Conservation (phyloP, 2,329 filamentous ascomycete species). For the Alternaria alternata region DNA sequence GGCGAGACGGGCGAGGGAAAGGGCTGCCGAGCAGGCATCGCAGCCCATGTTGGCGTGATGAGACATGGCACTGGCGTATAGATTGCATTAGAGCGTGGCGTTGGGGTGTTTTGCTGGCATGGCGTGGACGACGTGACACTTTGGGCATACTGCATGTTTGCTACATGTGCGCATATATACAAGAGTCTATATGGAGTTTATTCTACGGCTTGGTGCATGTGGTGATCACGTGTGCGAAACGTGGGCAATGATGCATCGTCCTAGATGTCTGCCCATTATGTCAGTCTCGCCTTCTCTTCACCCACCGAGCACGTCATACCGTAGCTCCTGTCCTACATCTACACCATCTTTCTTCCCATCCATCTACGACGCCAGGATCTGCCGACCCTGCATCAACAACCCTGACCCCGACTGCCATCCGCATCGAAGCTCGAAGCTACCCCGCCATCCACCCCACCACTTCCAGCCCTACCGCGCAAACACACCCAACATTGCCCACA, state of each 20-base stretch:
- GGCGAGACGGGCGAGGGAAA: slow-evolving; percentile 42
- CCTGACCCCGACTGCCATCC: too few relatives aligned
- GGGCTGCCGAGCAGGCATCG: slow-evolving; percentile 41
- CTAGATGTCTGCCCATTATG: slow-evolving; percentile 13
- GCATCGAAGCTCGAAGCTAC: slow-evolving; percentile 31
- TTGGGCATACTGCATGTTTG: slow-evolving; percentile 8
- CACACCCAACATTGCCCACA: slow-evolving; percentile 5
- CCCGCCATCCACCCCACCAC: slow-evolving; percentile 34
- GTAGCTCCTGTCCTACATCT: slow-evolving; percentile 1
- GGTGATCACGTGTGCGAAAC: slow-evolving; percentile 30
- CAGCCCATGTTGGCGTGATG: slow-evolving; percentile 50
- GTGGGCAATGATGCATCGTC: slow-evolving; percentile 10
- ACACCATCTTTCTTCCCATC: neutral
- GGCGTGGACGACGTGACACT: neutral
- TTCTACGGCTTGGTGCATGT: slow-evolving; percentile 2
- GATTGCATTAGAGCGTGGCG: slow-evolving; percentile 47
- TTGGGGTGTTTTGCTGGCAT: slow-evolving; percentile 30
- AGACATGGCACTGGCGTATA: slow-evolving; percentile 15
- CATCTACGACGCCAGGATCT: neutral
- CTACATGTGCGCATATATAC: neutral
- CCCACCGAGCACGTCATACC: slow-evolving; percentile 4
- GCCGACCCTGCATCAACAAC: too few relatives aligned
- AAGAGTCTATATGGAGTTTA: neutral
- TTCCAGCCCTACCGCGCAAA: slow-evolving; percentile 14
- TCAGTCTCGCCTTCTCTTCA: slow-evolving; percentile 8